phyloP scores from a whole-genome alignment of 495 filamentous ascomycete species.

The Trichoderma virens region DNA sequence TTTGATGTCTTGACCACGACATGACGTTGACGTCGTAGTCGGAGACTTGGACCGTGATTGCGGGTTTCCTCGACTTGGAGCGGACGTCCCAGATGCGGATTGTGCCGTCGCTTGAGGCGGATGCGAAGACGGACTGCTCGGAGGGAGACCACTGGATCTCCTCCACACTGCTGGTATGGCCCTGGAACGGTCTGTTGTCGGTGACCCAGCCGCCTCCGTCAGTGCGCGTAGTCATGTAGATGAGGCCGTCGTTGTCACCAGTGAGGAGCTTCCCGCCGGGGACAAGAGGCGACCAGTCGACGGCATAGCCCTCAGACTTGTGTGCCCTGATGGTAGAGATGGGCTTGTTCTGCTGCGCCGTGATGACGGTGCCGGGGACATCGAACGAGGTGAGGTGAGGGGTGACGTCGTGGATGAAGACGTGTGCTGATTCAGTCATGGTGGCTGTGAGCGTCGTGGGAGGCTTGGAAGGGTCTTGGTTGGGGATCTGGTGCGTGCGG shows the following conservation, averaged over 20 bases:
- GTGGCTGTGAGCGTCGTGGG: slow-evolving; percentile 78
- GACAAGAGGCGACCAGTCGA: slow-evolving; percentile 85
- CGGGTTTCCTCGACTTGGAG: slow-evolving; percentile 75
- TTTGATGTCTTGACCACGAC: slow-evolving; percentile 81
- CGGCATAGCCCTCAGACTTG: slow-evolving; percentile 84
- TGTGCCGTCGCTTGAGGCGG: slow-evolving; percentile 85
- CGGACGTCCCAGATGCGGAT: slow-evolving; percentile 94
- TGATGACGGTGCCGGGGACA: slow-evolving; percentile 70
- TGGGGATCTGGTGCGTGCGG: slow-evolving; percentile 67
- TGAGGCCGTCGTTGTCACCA: slow-evolving; percentile 82
- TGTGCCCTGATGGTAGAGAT: slow-evolving; percentile 81
- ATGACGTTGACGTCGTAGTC: slow-evolving; percentile 89
- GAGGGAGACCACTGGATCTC: slow-evolving; percentile 94
- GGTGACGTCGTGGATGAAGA: slow-evolving; percentile 90
- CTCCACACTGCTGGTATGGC: slow-evolving; percentile 80
- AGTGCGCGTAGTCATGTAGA: slow-evolving; percentile 77
- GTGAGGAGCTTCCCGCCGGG: slow-evolving; percentile 74
- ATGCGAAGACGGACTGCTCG: slow-evolving; percentile 86
- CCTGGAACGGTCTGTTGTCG: slow-evolving; percentile 68
- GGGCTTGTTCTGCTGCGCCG: slow-evolving; percentile 76
- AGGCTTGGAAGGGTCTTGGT: slow-evolving; percentile 58
- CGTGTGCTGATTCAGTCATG: slow-evolving; percentile 80
- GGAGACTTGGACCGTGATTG: slow-evolving; percentile 77
- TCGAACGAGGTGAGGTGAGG: slow-evolving; percentile 83
- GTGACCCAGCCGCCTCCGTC: slow-evolving; percentile 84